Base-by-base conservation (phyloP, 306 rosid species). In the Spatholobus suberectus region DNA sequence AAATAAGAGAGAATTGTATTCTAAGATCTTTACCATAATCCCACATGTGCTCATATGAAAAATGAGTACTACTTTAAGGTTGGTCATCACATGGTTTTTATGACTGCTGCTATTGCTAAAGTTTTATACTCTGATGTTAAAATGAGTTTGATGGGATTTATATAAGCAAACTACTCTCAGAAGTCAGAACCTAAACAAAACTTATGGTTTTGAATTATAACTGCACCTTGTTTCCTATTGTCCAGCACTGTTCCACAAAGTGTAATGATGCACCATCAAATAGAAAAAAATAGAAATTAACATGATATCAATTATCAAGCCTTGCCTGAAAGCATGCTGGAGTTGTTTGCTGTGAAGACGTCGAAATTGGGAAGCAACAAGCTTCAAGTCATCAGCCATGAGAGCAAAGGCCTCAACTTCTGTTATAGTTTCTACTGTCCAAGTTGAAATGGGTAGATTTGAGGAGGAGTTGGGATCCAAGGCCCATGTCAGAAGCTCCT, bases 321-420 rank as follows among this genome's bases (percentile, higher is more conserved):
- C 90, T 81, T 87, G 43, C 98, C 93, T 91, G 87, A 95, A 93
- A 87, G 88, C 3, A 83, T 89, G 90, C 21, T 80, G 94, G 75
- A 95, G 84, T 40, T 93, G 88, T 73, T 85, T 86, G 87, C 80
- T 89, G 59, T 90, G 83, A 43, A 90, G 92, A 26, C 89, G 90
- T 54, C 90, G 84, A 76, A 89, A 91, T 79, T 93, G 97, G 78
- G 92, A 85, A 49, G 95, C 87, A 12, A 93, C 95, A 23, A 29
- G 62, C 89, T 90, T 90, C 78, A 91, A 82, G 74, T 94, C 97
- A 71, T 89, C 83, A 58, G 98, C 90, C 91, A 23, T 89, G 77
- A 94, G 90, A 38, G 98, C 91, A 84, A 92, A 94, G 32, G 92
- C 98, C 82, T 91, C 98, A 58, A 94, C 98, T 84, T 94, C 98